Percentiles rank a stretch among this genome's conserved stretches.
These are phyloP conservation scores for Aphanomyces euteiches DNA, from an alignment of 352 stramenopile species.

Conservation along the genomic window DNA sequence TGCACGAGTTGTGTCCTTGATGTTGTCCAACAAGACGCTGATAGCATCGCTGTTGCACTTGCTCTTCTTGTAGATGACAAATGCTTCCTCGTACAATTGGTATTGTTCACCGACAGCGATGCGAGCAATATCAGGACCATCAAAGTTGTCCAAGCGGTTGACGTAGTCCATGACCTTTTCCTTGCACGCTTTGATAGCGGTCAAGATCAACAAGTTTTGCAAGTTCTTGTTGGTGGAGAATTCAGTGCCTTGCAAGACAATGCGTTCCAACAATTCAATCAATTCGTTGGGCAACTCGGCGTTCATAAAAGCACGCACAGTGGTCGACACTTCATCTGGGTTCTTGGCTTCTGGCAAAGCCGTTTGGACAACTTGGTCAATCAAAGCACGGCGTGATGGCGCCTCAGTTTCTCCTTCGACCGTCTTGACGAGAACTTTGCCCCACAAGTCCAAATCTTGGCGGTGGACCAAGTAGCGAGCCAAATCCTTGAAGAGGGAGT, in stretches of 20 bases:
- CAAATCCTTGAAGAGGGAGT: conserved; percentile 99
- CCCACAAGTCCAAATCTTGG: conserved; percentile 98
- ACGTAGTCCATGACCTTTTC: conserved; percentile 99
- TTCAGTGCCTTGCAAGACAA: conserved; percentile 99
- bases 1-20: conserved; percentile 97
- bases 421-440: conserved; percentile 91
- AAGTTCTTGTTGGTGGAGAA: conserved; percentile 99
- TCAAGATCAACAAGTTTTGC: conserved; percentile 99
- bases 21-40: conserved; percentile 91
- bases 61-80: conserved; percentile 99
- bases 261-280: conserved; percentile 98
- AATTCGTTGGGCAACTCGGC: conserved; percentile 98
- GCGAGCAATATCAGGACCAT: conserved; percentile 98
- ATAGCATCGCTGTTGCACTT: conserved; percentile 96
- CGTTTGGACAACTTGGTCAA: conserved; percentile 99
- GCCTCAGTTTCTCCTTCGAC: conserved; percentile 90
- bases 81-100: conserved; percentile 99
- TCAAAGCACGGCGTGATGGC: conserved; percentile 92
- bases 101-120: conserved; percentile 98
- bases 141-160: conserved; percentile 99
- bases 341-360: conserved; percentile 98
- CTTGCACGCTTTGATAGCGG: conserved; percentile 97
- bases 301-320: conserved; percentile 99
- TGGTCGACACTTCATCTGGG: conserved; percentile 99
- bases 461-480: conserved; percentile 98